A percentile compares a stretch with the other conserved stretches of the same genome.
phyloP scores from a whole-genome alignment of 2,329 filamentous ascomycete genomes.

The Trichoderma koningii region DNA sequence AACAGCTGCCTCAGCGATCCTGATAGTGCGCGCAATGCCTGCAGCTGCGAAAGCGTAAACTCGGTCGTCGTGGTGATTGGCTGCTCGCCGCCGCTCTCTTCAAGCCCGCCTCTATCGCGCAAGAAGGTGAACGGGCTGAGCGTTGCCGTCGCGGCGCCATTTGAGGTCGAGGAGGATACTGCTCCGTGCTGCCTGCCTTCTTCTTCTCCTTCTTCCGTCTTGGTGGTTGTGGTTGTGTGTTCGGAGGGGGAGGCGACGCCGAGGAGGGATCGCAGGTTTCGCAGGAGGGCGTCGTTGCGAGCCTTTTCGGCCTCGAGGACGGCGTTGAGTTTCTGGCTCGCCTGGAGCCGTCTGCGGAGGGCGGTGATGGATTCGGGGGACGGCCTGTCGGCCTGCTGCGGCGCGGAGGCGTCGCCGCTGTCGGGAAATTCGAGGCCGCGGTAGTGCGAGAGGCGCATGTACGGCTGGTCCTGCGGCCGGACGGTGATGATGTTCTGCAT shows the following conservation, averaged over 20 bases:
- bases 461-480: constrained; percentile 67
- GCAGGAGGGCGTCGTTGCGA: constrained; percentile 71
- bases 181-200: background rate
- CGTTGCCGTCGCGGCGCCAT: constrained; percentile 20
- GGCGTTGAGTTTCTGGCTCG: constrained; percentile 74
- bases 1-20: constrained; percentile 63
- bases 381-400: constrained; percentile 41
- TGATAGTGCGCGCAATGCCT: constrained; percentile 70
- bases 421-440: constrained; percentile 60
- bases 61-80: constrained; percentile 70
- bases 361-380: constrained; percentile 69
- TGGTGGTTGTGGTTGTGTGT: constrained; percentile 24
- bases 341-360: constrained; percentile 73
- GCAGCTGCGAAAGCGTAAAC: constrained; percentile 82
- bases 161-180: background rate
- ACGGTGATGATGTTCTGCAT: constrained; percentile 82
- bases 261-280: constrained; percentile 57
- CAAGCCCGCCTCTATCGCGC: constrained; percentile 53
- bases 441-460: constrained; percentile 84
- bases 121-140: constrained; percentile 56
- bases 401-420: background rate
- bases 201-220: constrained; percentile 13
- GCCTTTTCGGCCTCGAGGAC: constrained; percentile 69
- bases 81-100: constrained; percentile 52
- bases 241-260: constrained; percentile 35